Evolutionary conservation across 179 eudicot species (phyloP).

Genomic region (Carnegiea gigantea): DNA sequence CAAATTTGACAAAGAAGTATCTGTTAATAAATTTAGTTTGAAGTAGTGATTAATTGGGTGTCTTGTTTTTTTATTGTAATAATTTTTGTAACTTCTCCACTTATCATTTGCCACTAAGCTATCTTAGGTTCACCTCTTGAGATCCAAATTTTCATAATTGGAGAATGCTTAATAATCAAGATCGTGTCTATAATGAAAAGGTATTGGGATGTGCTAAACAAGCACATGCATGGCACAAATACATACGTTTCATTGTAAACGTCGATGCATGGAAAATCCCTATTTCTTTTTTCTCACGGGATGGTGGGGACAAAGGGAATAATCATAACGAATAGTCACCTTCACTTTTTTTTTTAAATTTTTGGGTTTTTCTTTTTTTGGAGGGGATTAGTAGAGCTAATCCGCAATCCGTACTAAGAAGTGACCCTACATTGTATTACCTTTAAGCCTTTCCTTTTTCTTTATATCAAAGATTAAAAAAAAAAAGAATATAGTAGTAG

Average conservation of each 20-base stretch:
- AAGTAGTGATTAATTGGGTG: too few species aligned
- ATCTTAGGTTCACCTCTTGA: too few species aligned
- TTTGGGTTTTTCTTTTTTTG: not conserved
- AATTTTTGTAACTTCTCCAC: too few species aligned
- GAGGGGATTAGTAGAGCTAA: not conserved
- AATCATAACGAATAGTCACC: not conserved
- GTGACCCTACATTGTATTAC: not conserved
- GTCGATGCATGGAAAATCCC: not conserved
- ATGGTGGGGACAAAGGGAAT: not conserved
- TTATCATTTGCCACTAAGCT: too few species aligned
- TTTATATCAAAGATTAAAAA: not conserved
- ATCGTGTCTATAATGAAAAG: not conserved
- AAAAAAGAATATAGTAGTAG: not conserved
- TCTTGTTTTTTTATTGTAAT: too few species aligned
- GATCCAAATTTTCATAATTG: too few species aligned
- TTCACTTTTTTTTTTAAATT: not conserved
- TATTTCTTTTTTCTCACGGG: not conserved
- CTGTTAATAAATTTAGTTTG: too few species aligned
- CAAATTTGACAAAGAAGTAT: too few species aligned
- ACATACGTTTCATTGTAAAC: not conserved
- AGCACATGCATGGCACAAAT: not conserved
- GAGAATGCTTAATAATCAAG: too few species aligned
- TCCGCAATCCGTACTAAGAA: constrained; percentile 8
- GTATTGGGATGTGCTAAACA: not conserved
- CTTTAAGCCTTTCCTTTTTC: not conserved